Conservation (phyloP, 805 yeast species). For the Zygosaccharomyces pseudorouxii region DNA sequence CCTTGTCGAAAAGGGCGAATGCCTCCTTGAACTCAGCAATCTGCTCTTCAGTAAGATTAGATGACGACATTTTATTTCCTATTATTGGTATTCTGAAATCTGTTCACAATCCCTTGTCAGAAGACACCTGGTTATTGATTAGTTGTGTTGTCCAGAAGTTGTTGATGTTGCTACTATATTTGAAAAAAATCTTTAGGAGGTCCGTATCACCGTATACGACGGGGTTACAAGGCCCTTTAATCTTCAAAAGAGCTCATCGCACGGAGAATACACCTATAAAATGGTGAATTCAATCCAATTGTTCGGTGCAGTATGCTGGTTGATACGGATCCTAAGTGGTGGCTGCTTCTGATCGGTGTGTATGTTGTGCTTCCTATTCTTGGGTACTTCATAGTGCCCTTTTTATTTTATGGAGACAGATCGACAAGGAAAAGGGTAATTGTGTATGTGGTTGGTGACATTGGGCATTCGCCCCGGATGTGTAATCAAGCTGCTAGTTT, state of each 20-base stretch:
- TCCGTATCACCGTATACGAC: not conserved
- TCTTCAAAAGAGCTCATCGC: not conserved
- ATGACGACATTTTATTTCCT: conserved; percentile 22
- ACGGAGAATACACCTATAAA: no score
- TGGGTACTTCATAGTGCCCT: conserved; percentile 35
- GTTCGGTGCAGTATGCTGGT: conserved; percentile 4
- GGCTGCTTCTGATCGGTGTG: conserved; percentile 36
- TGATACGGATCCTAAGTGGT: conserved; percentile 12
- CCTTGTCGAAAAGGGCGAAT: conserved; percentile 92
- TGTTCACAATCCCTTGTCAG: not conserved
- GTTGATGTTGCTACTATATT: not conserved
- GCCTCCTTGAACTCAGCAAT: conserved; percentile 97
- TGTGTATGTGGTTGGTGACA: conserved; percentile 83
- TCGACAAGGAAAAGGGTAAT: conserved; percentile 52
- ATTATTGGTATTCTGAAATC: not conserved
- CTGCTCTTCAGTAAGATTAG: conserved; percentile 88
- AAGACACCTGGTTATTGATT: not conserved
- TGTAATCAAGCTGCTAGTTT: conserved; percentile 82
- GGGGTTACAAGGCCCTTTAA: not conserved
- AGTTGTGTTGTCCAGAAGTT: not conserved
- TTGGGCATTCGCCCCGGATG: conserved; percentile 95
- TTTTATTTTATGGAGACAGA: conserved; percentile 32
- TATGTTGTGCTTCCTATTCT: conserved; percentile 42
- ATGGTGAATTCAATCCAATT: not conserved
- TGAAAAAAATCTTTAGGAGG: not conserved